Base-by-base conservation (phyloP, 805 yeast species). In the Candida adriatica region DNA sequence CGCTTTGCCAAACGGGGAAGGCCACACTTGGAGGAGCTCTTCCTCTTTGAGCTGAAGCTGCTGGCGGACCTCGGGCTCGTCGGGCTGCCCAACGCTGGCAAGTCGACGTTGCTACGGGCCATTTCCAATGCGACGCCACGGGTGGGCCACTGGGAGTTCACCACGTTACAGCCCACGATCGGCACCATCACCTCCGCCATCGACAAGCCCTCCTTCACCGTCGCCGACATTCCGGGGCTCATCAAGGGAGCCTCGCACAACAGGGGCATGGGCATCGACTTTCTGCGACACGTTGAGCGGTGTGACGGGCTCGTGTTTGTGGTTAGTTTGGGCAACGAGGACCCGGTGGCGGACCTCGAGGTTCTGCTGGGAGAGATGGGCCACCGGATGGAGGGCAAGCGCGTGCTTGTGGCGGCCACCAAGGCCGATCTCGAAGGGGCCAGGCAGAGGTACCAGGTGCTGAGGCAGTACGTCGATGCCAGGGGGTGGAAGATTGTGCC, bases 171-270 rank as follows among this genome's bases (percentile, higher is more conserved):
- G 39, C 98, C 98, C 1, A 79, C 86, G 0, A 74, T 92, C 29
- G 98, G 98, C 4, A 90, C 96, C 0, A 82, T 92, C 10, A 66
- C 68, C 27, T 55, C 76, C 14, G 71, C 79, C 2, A 69, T 79
- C 2, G 83, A 77, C 42, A 67, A 68, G 37, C 73, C 72, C 4
- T 56, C 63, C 4, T 88, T 90, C 53, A 84, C 96, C 0, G 96
- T 92, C 2, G 97, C 97, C 2, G 98, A 92, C 61, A 92, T 92
- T 36, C 98, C 98, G 0, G 98, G 98, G 6, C 81, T 92, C 27
- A 82, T 92, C 38, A 70, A 77, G 54, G 96, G 95, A 6, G 97
- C 98, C 0, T 70, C 76, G 6, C 61, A 75, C 29, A 83, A 88
- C 51, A 79, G 71, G 52, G 98, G 98, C 2, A 79, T 92, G 83